A percentile compares a stretch with the other conserved stretches of the same genome.
Evolutionary conservation across 768 basidiomycete species (phyloP).

Genomic region (Gyrodon lividus): DNA sequence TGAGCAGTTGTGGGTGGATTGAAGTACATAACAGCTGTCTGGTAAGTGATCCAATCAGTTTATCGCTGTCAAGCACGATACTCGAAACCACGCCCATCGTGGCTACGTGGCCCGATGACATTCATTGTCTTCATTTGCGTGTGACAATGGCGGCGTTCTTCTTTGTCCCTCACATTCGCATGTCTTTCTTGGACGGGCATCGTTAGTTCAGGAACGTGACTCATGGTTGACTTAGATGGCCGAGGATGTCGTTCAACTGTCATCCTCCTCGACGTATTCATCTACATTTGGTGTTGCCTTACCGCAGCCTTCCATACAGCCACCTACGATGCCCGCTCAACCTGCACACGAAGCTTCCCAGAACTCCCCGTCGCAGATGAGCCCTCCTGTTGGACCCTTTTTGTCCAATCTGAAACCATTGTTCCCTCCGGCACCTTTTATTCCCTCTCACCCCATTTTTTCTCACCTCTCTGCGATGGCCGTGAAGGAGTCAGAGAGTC

Average conservation of each 20-base stretch:
- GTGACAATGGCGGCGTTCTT: conserved; percentile 1
- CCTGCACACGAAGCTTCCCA: conserved; percentile 26
- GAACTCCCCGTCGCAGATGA: conserved; percentile 24
- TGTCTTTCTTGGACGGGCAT: conserved; percentile 3
- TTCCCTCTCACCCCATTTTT: conserved; percentile 73
- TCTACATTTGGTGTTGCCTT: conserved; percentile 47
- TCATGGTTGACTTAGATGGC: conserved; percentile 24
- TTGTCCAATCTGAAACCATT: conserved; percentile 58
- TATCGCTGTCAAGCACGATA: background rate
- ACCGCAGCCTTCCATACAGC: conserved; percentile 24
- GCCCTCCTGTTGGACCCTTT: conserved; percentile 31
- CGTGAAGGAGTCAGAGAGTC: conserved; percentile 47
- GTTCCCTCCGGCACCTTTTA: conserved; percentile 75
- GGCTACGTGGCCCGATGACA: conserved; percentile 3
- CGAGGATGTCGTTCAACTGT: conserved; percentile 22
- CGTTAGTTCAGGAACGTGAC: conserved; percentile 10
- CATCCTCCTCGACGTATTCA: conserved; percentile 45
- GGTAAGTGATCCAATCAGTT: conserved; percentile 46
- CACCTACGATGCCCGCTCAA: conserved; percentile 27
- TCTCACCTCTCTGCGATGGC: conserved; percentile 61
- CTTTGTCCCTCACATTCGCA: conserved; percentile 10
- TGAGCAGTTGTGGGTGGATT: conserved; percentile 70
- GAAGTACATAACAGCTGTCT: conserved; percentile 64
- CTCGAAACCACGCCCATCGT: background rate
- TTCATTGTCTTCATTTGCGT: conserved; percentile 2